Conservation (phyloP, 129 eudicot genomes). For the Apium graveolens region DNA sequence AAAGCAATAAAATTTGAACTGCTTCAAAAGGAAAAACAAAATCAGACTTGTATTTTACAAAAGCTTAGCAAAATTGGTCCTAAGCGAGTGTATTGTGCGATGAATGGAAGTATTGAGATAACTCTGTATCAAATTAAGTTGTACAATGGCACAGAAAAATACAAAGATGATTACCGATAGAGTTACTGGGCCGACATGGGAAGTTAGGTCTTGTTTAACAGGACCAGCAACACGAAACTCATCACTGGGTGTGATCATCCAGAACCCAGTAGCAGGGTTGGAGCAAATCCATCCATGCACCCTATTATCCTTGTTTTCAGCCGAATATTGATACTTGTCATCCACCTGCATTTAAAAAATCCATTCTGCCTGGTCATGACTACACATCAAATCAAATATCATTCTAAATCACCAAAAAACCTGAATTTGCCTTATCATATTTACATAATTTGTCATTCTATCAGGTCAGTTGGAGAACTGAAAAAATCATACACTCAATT, state of each 20-base stretch:
- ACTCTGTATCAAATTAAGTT: background rate
- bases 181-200: constrained; percentile 43
- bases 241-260: constrained; percentile 52
- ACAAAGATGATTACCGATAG: constrained; percentile 29
- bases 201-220: constrained; percentile 47
- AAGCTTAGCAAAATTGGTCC: background rate
- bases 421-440: background rate
- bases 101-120: background rate
- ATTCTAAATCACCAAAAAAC: background rate
- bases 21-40: too few species aligned
- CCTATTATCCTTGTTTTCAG: constrained; percentile 32
- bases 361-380: background rate
- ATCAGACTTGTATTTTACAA: too few species aligned
- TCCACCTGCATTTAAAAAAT: constrained; percentile 33
- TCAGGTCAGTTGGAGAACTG: background rate
- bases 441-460: background rate
- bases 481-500: background rate
- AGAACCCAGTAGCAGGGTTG: constrained; percentile 36
- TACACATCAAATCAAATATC: background rate
- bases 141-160: background rate
- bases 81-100: background rate
- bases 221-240: constrained; percentile 56
- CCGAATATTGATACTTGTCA: constrained; percentile 43
- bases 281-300: constrained; percentile 56
- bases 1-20: background rate